A percentile compares a stretch with the other conserved stretches of the same genome.
phyloP scores from a whole-genome alignment of 352 stramenopile species.

The Pythium vanterpoolii region DNA sequence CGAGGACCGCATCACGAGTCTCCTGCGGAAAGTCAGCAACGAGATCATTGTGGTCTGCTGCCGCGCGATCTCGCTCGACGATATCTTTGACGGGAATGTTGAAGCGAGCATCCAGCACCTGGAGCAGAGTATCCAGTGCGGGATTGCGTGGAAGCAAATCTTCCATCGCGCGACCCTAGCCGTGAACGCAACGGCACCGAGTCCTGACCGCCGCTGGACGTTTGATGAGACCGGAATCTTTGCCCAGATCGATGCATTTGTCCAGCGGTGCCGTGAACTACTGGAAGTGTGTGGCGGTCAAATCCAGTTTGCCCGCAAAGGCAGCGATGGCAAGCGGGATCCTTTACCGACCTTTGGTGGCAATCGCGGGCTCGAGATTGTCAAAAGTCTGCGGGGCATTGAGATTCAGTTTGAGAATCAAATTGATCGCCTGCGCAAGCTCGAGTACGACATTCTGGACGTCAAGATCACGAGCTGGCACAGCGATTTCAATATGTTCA shows the following conservation, averaged over 20 bases:
- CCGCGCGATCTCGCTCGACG: conserved; percentile 80
- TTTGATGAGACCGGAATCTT: conserved; percentile 96
- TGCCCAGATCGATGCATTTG: conserved; percentile 94
- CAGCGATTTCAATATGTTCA: conserved; percentile 94
- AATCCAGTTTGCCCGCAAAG: conserved; percentile 93
- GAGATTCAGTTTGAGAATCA: conserved; percentile 91
- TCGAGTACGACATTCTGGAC: conserved; percentile 95
- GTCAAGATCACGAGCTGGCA: conserved; percentile 95
- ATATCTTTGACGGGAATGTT: conserved; percentile 94
- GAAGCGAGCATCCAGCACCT: conserved; percentile 84
- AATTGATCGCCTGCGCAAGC: conserved; percentile 81
- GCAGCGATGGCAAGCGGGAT: conserved; percentile 55
- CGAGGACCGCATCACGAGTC: conserved; percentile 89
- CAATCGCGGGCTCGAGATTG: conserved; percentile 89
- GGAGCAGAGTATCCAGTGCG: conserved; percentile 91
- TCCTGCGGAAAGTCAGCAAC: conserved; percentile 94
- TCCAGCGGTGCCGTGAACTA: conserved; percentile 93
- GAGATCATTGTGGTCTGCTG: conserved; percentile 92
- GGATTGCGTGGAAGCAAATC: conserved; percentile 91
- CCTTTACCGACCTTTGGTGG: conserved; percentile 89
- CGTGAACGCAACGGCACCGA: conserved; percentile 52
- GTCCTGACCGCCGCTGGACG: conserved; percentile 71
- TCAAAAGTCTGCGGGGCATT: conserved; percentile 91
- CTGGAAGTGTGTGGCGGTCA: conserved; percentile 94
- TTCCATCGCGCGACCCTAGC: conserved; percentile 62